Evolutionary conservation across 75 land plant species (phyloP).

Genomic region (Pseudotsuga menziesii): DNA sequence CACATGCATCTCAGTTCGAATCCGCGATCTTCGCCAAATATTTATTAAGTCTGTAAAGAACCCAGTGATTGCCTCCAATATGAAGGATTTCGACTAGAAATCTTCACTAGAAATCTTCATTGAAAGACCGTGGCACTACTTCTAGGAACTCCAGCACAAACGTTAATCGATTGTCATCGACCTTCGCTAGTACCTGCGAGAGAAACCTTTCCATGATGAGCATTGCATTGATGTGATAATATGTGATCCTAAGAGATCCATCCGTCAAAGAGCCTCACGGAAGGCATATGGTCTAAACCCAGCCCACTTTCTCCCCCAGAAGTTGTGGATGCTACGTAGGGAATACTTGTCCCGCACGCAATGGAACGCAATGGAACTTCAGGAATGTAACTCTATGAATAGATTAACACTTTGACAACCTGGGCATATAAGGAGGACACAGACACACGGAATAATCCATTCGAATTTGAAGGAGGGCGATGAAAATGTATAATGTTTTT

Average conservation of each 20-base stretch:
- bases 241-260: constrained; percentile 34
- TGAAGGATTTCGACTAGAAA: constrained; percentile 55
- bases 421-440: too few relatives aligned
- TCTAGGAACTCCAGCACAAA: constrained; percentile 19
- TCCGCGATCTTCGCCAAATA: constrained; percentile 39
- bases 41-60: constrained; percentile 55
- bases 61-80: constrained; percentile 23
- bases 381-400: too few relatives aligned
- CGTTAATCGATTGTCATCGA: constrained; percentile 7
- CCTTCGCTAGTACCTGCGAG: constrained; percentile 23
- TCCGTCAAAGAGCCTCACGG: constrained; percentile 24
- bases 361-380: too few relatives aligned
- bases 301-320: constrained; percentile 45
- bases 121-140: constrained; percentile 22
- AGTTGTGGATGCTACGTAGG: constrained; percentile 34
- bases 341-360: too few relatives aligned
- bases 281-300: constrained; percentile 69
- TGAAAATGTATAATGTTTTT: too few relatives aligned
- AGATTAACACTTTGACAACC: too few relatives aligned
- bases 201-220: constrained; percentile 60
- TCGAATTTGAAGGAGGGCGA: too few relatives aligned
- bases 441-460: too few relatives aligned
- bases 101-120: constrained; percentile 25
- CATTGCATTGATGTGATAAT: constrained; percentile 59
- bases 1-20: constrained; percentile 25